Evolutionary conservation across 345 rosid species (phyloP).

Genomic region (Ricinus communis): DNA sequence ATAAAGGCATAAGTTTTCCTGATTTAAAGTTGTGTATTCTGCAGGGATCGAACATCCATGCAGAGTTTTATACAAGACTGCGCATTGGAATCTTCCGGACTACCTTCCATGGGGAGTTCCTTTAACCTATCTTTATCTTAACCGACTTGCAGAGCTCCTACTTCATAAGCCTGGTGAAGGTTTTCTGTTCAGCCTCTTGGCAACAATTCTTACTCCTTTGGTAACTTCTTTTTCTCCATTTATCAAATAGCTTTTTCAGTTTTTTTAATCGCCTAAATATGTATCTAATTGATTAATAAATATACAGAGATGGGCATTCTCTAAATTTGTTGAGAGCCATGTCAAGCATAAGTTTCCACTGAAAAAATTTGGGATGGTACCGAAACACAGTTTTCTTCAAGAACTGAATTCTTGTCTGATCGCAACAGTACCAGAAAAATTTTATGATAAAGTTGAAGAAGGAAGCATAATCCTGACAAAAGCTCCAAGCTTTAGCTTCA

Average conservation of each 20-base stretch:
- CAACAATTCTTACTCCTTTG: slow-evolving; percentile 42
- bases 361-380: slow-evolving; percentile 44
- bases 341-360: slow-evolving; percentile 31
- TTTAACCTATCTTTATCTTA: slow-evolving; percentile 32
- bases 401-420: slow-evolving; percentile 28
- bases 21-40: neutral
- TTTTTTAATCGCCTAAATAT: neutral
- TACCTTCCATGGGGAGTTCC: slow-evolving; percentile 50
- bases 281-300: neutral
- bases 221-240: slow-evolving; percentile 11
- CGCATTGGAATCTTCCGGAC: slow-evolving; percentile 45
- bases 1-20: too few species aligned
- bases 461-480: slow-evolving; percentile 47
- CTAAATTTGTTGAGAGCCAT: slow-evolving; percentile 39
- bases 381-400: slow-evolving; percentile 36
- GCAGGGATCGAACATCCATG: slow-evolving; percentile 40
- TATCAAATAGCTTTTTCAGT: neutral
- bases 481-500: slow-evolving; percentile 36
- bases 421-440: slow-evolving; percentile 31
- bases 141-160: slow-evolving; percentile 45
- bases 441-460: slow-evolving; percentile 39
- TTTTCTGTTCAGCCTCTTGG: slow-evolving; percentile 29
- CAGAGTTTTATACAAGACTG: slow-evolving; percentile 35
- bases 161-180: slow-evolving; percentile 55
- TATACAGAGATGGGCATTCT: slow-evolving; percentile 34